phyloP scores from a whole-genome alignment of 1,284 basidiomycete genomes.

The Phellinidium pouzarii region DNA sequence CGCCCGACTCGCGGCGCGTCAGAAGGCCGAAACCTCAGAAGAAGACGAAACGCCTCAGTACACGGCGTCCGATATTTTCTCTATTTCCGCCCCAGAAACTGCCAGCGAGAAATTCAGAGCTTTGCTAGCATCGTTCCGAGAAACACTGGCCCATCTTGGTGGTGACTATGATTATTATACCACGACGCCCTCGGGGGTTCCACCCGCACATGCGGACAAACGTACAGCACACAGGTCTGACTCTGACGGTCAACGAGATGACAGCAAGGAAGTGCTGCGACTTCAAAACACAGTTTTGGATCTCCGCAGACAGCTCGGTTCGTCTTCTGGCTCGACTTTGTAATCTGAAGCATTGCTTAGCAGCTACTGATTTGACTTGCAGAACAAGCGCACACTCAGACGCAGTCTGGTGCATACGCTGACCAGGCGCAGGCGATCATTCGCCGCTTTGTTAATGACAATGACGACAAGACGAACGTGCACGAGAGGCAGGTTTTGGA shows the following conservation, averaged over 20 bases:
- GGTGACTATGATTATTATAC: slow-evolving; percentile 22
- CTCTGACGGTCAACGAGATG: slow-evolving; percentile 2
- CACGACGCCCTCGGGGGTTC: slow-evolving; percentile 21
- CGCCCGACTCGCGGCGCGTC: slow-evolving; percentile 41
- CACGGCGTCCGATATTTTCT: slow-evolving; percentile 51
- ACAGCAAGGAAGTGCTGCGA: slow-evolving; percentile 22
- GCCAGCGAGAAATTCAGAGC: slow-evolving; percentile 46
- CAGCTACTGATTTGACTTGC: slow-evolving; percentile 8
- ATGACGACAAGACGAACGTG: slow-evolving; percentile 49
- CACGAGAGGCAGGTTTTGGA: slow-evolving; percentile 48
- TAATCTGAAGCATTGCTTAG: background rate
- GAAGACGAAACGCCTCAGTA: slow-evolving; percentile 43
- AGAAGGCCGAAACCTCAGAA: slow-evolving; percentile 29
- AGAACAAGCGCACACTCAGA: slow-evolving; percentile 42
- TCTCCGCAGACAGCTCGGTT: slow-evolving; percentile 55
- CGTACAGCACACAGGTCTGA: background rate
- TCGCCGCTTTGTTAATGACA: slow-evolving; percentile 33
- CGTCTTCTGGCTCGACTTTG: slow-evolving; percentile 17
- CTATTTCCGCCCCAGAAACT: slow-evolving; percentile 44
- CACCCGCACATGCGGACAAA: background rate
- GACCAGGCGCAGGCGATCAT: slow-evolving; percentile 16
- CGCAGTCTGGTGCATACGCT: slow-evolving; percentile 35
- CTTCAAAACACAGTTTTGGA: slow-evolving; percentile 41
- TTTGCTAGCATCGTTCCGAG: slow-evolving; percentile 41
- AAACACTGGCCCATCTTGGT: slow-evolving; percentile 22